phyloP scores from a whole-genome alignment of 2,329 filamentous ascomycete species.

The Claviceps arundinis region DNA sequence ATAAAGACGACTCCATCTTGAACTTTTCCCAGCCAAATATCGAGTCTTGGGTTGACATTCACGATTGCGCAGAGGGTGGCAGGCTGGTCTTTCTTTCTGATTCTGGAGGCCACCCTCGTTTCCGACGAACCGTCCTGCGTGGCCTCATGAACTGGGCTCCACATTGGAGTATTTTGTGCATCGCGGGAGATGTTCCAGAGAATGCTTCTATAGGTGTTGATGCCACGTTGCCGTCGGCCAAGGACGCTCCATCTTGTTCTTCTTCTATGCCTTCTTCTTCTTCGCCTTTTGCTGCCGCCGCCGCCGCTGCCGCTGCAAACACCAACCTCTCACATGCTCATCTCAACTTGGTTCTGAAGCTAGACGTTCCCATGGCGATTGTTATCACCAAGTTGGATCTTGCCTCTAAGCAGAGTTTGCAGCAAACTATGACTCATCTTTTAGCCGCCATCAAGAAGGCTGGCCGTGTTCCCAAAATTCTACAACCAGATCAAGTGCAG shows the following conservation, averaged over 20 bases:
- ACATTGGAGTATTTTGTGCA: slow-evolving; percentile 82
- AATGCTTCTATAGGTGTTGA: slow-evolving; percentile 16
- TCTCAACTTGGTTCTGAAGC: slow-evolving; percentile 69
- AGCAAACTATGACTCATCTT: slow-evolving; percentile 57
- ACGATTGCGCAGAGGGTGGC: slow-evolving; percentile 59
- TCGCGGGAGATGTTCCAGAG: slow-evolving; percentile 64
- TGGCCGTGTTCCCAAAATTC: slow-evolving; percentile 59
- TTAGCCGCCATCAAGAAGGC: slow-evolving; percentile 65
- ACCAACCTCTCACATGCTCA: slow-evolving; percentile 67
- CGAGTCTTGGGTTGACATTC: slow-evolving; percentile 89
- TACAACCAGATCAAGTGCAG: slow-evolving; percentile 42
- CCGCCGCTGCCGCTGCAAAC: slow-evolving; percentile 27
- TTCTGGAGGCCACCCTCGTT: slow-evolving; percentile 81
- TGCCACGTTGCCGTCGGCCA: slow-evolving; percentile 31
- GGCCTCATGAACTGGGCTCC: slow-evolving; percentile 93
- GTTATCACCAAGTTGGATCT: slow-evolving; percentile 86
- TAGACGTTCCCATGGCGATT: slow-evolving; percentile 65
- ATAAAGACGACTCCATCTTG: slow-evolving; percentile 47
- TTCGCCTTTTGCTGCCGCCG: background rate
- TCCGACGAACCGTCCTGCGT: slow-evolving; percentile 75
- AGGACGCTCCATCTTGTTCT: slow-evolving; percentile 22
- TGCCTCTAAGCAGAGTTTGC: slow-evolving; percentile 59
- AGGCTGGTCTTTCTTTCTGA: slow-evolving; percentile 82
- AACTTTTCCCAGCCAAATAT: slow-evolving; percentile 83
- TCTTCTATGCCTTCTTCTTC: background rate